Evolutionary conservation across 2,329 filamentous ascomycete species (phyloP).

Genomic region (Chrysoporthe deuterocubensis): DNA sequence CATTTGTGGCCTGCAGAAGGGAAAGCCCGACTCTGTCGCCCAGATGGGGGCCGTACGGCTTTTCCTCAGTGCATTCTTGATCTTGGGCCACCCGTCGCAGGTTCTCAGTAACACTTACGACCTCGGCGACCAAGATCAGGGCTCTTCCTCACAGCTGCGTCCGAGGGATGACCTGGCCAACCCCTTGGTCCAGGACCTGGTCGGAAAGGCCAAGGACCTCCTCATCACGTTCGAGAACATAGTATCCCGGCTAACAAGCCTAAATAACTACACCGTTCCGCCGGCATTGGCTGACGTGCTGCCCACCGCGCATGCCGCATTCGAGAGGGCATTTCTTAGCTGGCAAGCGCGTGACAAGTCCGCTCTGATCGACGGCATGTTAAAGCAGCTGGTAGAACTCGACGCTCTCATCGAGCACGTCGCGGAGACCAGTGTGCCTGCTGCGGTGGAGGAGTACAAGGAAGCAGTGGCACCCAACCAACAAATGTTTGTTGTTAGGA

Average conservation of each 20-base stretch:
- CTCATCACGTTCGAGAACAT: slow-evolving; percentile 79
- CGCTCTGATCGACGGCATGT: slow-evolving; percentile 79
- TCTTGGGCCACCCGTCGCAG: slow-evolving; percentile 77
- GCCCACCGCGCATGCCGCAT: slow-evolving; percentile 72
- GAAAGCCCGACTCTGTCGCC: slow-evolving; percentile 63
- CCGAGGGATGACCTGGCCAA: slow-evolving; percentile 60
- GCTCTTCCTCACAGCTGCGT: slow-evolving; percentile 48
- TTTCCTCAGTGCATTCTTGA: slow-evolving; percentile 80
- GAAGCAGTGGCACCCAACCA: slow-evolving; percentile 83
- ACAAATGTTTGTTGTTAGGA: slow-evolving; percentile 75
- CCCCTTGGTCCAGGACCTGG: slow-evolving; percentile 70
- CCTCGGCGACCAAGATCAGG: slow-evolving; percentile 61
- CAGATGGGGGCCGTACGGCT: slow-evolving; percentile 74
- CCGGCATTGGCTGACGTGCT: slow-evolving; percentile 65
- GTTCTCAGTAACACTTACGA: slow-evolving; percentile 75
- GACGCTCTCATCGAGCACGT: slow-evolving; percentile 84
- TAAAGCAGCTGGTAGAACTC: slow-evolving; percentile 83
- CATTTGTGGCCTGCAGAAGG: slow-evolving; percentile 72
- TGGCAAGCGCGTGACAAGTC: slow-evolving; percentile 84
- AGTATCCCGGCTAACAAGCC: slow-evolving; percentile 65
- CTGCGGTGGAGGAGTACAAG: slow-evolving; percentile 75
- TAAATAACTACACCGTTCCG: slow-evolving; percentile 70
- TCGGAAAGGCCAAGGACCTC: slow-evolving; percentile 77
- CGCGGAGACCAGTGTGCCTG: slow-evolving; percentile 75
- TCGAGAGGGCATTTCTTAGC: slow-evolving; percentile 77